Conservation (phyloP, 805 yeast genomes). For the Priceomyces melissophilus region DNA sequence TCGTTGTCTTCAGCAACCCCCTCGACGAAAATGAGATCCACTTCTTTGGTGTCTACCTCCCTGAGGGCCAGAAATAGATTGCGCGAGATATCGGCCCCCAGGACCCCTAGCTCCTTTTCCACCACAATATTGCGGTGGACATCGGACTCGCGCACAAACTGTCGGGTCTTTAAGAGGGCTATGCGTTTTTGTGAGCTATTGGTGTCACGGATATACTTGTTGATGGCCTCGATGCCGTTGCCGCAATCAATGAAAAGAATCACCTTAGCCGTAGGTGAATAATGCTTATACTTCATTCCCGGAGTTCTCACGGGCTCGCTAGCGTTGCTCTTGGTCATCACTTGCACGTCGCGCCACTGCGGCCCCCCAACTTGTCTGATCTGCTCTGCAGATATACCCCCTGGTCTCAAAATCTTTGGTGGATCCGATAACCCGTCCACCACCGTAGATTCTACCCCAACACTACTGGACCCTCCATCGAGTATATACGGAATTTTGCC, state of each 20-base stretch:
- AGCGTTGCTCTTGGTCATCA: slow-evolving; percentile 52
- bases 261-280: slow-evolving; percentile 87
- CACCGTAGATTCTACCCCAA: slow-evolving; percentile 93
- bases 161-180: slow-evolving; percentile 49
- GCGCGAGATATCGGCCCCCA: slow-evolving; percentile 63
- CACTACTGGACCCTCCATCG: slow-evolving; percentile 86
- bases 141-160: slow-evolving; percentile 25
- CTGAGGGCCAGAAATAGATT: slow-evolving; percentile 72
- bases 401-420: slow-evolving; percentile 89
- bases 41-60: slow-evolving; percentile 66
- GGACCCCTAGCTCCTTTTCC: slow-evolving; percentile 40
- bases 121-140: slow-evolving; percentile 13
- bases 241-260: slow-evolving; percentile 55
- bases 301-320: slow-evolving; percentile 82
- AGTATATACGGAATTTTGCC: slow-evolving; percentile 79
- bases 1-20: slow-evolving; percentile 72
- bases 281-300: slow-evolving; percentile 96
- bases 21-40: slow-evolving; percentile 76
- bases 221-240: slow-evolving; percentile 37
- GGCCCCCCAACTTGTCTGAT: slow-evolving; percentile 63
- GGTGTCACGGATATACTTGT: slow-evolving; percentile 17
- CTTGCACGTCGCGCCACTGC: slow-evolving; percentile 58
- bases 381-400: slow-evolving; percentile 84
- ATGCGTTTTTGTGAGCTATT: slow-evolving; percentile 27
- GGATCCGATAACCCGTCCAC: slow-evolving; percentile 84